phyloP scores from a whole-genome alignment of 208 protist genomes.

The Herpetomonas tarakana region DNA sequence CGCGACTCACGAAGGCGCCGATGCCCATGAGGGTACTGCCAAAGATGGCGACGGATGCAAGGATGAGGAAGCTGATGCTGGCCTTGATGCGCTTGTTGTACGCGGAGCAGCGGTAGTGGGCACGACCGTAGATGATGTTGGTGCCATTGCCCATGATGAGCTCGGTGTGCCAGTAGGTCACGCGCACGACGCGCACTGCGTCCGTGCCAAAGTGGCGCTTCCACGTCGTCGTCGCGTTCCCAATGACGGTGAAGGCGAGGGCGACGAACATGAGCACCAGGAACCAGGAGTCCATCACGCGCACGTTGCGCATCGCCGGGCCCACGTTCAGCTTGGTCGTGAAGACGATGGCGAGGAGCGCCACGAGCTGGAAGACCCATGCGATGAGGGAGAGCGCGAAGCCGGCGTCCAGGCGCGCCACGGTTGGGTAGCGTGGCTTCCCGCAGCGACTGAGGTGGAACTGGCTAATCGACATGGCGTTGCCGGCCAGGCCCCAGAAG shows the following conservation, averaged over 20 bases:
- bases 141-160: constrained; percentile 36
- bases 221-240: constrained; percentile 46
- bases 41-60: constrained; percentile 32
- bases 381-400: constrained; percentile 51
- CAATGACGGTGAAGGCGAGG: constrained; percentile 32
- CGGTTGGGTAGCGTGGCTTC: constrained; percentile 22
- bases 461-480: constrained; percentile 51
- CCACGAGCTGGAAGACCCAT: constrained; percentile 47
- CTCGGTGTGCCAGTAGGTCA: constrained; percentile 72
- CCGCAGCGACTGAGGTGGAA: constrained; percentile 41
- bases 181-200: constrained; percentile 39
- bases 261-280: constrained; percentile 28
- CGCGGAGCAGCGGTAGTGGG: constrained; percentile 44
- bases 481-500: constrained; percentile 41
- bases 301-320: constrained; percentile 32
- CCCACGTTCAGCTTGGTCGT: constrained; percentile 49
- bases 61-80: constrained; percentile 54
- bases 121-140: constrained; percentile 34
- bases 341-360: constrained; percentile 29
- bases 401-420: constrained; percentile 43
- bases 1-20: constrained; percentile 25
- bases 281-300: constrained; percentile 57
- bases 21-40: constrained; percentile 33
- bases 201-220: constrained; percentile 38
- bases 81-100: constrained; percentile 62